A percentile compares a stretch with the other conserved stretches of the same genome.
Conservation (phyloP, 768 basidiomycete genomes). For the Amylocystis lapponica region DNA sequence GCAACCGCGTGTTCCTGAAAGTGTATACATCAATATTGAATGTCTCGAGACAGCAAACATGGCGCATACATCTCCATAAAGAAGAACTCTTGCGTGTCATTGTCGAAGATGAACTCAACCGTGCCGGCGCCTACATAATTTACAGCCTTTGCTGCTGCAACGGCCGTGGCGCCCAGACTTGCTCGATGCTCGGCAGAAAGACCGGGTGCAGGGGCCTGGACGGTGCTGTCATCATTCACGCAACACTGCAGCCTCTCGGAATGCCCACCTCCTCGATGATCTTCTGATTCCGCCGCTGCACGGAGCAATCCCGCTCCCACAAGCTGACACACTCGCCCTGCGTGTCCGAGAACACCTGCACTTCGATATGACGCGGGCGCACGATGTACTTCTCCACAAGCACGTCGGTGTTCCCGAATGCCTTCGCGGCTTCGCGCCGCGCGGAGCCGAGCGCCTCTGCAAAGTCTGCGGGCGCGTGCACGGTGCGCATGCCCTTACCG, state of each 20-base stretch:
- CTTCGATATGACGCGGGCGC: constrained; percentile 86
- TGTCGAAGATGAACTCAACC: constrained; percentile 97
- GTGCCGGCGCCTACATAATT: constrained; percentile 89
- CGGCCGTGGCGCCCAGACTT: constrained; percentile 79
- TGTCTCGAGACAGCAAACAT: too few relatives aligned
- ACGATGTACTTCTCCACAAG: constrained; percentile 87
- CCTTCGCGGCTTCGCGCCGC: constrained; percentile 80
- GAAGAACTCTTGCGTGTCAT: constrained; percentile 79
- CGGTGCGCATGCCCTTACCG: constrained; percentile 92
- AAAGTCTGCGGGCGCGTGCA: constrained; percentile 63
- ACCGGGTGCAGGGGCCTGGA: constrained; percentile 88
- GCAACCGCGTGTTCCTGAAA: constrained; percentile 73
- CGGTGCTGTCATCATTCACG: background rate
- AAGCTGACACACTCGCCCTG: constrained; percentile 80
- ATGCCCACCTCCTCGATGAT: constrained; percentile 78
- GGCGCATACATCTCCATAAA: constrained; percentile 91
- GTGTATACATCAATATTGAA: background rate
- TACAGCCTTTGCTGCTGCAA: constrained; percentile 90
- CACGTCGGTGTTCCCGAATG: constrained; percentile 84
- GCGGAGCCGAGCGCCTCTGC: constrained; percentile 80
- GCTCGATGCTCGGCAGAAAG: constrained; percentile 71
- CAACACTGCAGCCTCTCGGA: background rate
- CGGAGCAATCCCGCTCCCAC: constrained; percentile 95
- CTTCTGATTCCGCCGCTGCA: constrained; percentile 91
- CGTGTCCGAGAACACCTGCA: constrained; percentile 89